Evolutionary conservation across 768 basidiomycete species (phyloP).

Genomic region (Flagelloscypha sp.): DNA sequence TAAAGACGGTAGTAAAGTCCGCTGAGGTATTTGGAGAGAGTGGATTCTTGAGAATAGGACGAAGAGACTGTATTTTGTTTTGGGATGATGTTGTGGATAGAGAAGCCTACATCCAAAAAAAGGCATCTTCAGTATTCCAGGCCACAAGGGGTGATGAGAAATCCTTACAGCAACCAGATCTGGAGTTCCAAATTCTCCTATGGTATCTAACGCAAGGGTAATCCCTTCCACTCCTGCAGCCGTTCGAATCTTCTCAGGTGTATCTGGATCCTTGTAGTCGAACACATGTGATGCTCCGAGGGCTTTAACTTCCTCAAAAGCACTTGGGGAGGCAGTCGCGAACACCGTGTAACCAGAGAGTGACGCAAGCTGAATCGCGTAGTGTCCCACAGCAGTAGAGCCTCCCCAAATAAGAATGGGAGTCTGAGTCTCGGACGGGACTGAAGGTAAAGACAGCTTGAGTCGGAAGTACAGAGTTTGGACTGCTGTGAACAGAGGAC

Average conservation of each 20-base stretch:
- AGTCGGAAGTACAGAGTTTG: conserved; percentile 3
- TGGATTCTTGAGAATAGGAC: too few species aligned
- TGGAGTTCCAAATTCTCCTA: conserved; percentile 1
- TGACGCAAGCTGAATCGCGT: conserved; percentile 6
- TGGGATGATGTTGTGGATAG: too few species aligned
- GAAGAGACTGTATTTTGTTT: too few species aligned
- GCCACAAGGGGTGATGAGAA: too few species aligned
- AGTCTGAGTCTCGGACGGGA: neutral
- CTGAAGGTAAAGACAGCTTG: neutral
- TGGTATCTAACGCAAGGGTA: conserved; percentile 1
- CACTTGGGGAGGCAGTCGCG: conserved; percentile 5
- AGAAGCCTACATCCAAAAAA: too few species aligned
- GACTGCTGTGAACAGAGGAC: conserved; percentile 3
- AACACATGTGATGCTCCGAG: conserved; percentile 5
- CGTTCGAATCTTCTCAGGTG: neutral
- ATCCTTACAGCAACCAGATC: too few species aligned
- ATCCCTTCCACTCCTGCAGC: conserved; percentile 1
- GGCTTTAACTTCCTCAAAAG: conserved; percentile 5
- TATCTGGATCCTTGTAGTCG: conserved; percentile 3
- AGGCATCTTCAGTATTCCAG: too few species aligned
- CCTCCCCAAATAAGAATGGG: conserved; percentile 2
- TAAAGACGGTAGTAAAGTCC: neutral
- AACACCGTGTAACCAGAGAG: conserved; percentile 5
- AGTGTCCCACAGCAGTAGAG: conserved; percentile 4
- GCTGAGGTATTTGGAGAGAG: too few species aligned